Conservation (phyloP, 257 asterid genomes). For the Solanum sitiens region DNA sequence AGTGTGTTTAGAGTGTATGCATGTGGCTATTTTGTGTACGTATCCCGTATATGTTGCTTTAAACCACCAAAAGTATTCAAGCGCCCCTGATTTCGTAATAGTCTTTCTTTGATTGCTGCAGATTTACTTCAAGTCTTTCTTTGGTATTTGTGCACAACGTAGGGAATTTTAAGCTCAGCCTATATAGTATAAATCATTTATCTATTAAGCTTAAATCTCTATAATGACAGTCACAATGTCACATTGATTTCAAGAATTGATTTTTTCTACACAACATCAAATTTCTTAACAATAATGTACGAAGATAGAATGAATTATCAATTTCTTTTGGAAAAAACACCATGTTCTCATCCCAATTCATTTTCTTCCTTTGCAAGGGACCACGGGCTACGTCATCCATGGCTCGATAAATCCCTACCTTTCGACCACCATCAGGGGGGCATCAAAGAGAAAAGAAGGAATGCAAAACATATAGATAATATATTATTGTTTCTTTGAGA, state of each 20-base stretch:
- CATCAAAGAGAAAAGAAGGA: not conserved
- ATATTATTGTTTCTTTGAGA: constrained; percentile 15
- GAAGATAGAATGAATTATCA: not conserved
- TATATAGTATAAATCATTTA: not conserved
- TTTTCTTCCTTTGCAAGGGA: not conserved
- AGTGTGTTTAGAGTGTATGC: not conserved
- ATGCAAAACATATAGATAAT: not conserved
- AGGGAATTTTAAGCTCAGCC: too few species aligned
- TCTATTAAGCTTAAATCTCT: not conserved
- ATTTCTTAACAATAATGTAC: not conserved
- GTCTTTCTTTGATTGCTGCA: not conserved
- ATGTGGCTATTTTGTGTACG: not conserved
- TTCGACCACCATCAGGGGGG: not conserved
- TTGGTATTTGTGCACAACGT: too few species aligned
- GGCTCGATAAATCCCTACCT: not conserved
- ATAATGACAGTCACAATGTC: not conserved
- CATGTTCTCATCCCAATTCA: not conserved
- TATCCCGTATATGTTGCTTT: not conserved
- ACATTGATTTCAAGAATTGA: not conserved
- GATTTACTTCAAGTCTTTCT: too few species aligned
- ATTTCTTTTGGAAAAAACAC: not conserved
- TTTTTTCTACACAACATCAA: not conserved
- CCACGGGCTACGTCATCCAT: not conserved
- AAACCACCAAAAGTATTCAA: too few species aligned
- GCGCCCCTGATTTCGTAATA: not conserved